Base-by-base conservation (phyloP, 768 basidiomycete genomes). In the Pulveroboletus sp. region DNA sequence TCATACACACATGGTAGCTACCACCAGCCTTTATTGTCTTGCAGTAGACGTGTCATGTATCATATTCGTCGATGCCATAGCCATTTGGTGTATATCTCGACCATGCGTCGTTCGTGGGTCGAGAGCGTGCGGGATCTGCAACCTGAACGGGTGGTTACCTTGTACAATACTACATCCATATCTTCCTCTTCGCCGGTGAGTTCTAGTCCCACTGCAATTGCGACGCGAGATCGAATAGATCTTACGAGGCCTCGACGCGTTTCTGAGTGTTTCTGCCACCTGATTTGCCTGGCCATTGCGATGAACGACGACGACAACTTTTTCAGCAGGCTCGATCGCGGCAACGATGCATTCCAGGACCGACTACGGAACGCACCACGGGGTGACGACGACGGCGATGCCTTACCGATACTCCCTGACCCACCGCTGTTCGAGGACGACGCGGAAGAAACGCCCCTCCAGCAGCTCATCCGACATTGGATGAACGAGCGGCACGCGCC, bases 401-500 rank as follows among this genome's bases (percentile, higher is more conserved):
- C 47, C 21, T 21, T 21, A 7, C 63, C 59, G 7, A 71, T 73
- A 60, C 66, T 64, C 24, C 60, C 54, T 32, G 52, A 56, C 5
- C 65, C 54, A 13, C 54, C 63, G 0, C 50, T 58, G 30, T 56
- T 70, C 33, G 62, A 64, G 27, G 72, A 71, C 13, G 70, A 69
- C 17, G 68, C 67, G 6, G 68, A 71, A 5, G 81, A 82, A 49
- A 83, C 84, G 5, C 80, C 82, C 0, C 68, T 91, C 2, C 79
- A 87, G 39, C 74, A 80, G 55, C 77, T 93, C 40, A 86, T 82
- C 43, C 78, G 88, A 28, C 84, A 87, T 57, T 93, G 90, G 90
- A 82, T 84, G 75, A 87, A 91, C 71, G 90, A 93, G 58, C 73
- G 90, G 39, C 81, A 87, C 57, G 80, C 86, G 7, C 90, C 89